Conservation (phyloP, 2,329 filamentous ascomycete species). For the Epichloe coenophiala region DNA sequence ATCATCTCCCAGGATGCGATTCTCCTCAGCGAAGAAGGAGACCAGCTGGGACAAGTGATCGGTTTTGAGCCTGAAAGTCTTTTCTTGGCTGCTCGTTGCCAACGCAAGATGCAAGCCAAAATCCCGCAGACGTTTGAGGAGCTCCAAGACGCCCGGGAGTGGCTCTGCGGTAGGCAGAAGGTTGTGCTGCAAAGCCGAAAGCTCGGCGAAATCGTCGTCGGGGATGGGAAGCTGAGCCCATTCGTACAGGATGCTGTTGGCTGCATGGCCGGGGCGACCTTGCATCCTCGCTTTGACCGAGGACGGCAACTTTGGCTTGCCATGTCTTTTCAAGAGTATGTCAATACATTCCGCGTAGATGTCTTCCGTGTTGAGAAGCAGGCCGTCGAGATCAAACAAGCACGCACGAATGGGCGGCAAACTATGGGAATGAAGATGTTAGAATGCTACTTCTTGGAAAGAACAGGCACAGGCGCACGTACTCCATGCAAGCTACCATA, state of each 20-base stretch:
- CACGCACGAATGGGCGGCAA: not conserved
- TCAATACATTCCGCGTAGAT: not conserved
- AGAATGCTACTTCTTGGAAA: too few species aligned
- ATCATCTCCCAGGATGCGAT: not conserved
- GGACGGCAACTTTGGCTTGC: not conserved
- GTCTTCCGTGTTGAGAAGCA: not conserved
- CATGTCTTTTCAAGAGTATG: not conserved
- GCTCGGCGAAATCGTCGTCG: not conserved
- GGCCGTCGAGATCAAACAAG: constrained; percentile 1
- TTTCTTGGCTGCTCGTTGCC: not conserved
- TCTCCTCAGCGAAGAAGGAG: not conserved
- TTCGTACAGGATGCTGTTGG: not conserved
- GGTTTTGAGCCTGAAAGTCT: not conserved
- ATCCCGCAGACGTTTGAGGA: not conserved
- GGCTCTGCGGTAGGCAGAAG: not conserved
- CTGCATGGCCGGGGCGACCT: not conserved
- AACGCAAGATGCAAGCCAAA: not conserved
- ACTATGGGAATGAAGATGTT: not conserved
- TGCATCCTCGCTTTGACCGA: not conserved
- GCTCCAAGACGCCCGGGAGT: not conserved
- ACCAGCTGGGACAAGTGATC: not conserved
- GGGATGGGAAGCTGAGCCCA: not conserved
- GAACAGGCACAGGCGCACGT: too few species aligned
- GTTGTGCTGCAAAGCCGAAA: not conserved
- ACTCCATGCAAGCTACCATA: too few species aligned